Conservation (phyloP, 306 rosid genomes). For the Vigna trinervia region DNA sequence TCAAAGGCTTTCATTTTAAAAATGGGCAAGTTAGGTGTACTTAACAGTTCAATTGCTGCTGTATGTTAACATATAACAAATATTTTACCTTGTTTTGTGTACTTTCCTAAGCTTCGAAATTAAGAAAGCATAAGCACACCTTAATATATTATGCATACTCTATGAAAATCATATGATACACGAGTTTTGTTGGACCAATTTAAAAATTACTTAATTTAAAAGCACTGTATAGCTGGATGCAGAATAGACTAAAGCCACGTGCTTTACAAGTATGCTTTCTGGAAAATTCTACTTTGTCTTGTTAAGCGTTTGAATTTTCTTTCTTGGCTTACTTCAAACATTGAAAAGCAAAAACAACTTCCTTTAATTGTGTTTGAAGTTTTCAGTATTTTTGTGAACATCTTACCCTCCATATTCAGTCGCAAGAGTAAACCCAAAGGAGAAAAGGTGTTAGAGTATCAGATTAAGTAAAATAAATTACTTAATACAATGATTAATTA, state of each 20-base stretch:
- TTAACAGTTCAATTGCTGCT: neutral
- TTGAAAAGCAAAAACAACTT: neutral
- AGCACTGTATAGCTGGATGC: neutral
- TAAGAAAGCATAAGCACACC: constrained; percentile 5
- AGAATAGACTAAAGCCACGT: neutral
- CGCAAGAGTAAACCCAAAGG: neutral
- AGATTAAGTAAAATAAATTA: neutral
- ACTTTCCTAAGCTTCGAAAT: neutral
- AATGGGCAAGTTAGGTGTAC: neutral
- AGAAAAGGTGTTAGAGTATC: neutral
- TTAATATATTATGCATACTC: neutral
- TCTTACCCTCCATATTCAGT: no score
- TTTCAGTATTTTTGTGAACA: neutral
- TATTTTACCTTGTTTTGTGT: constrained; percentile 4
- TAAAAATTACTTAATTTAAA: neutral
- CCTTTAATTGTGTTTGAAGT: constrained; percentile 11
- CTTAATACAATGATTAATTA: no score
- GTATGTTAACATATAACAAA: constrained; percentile 12
- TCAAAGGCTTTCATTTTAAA: no score
- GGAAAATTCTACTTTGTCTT: constrained; percentile 15
- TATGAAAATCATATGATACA: neutral
- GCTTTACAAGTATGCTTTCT: neutral
- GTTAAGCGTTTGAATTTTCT: neutral
- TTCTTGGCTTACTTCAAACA: neutral
- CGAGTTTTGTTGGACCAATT: neutral